Evolutionary conservation across 257 asterid genomes (phyloP), one percentile per base, ranked within the genome.

Genomic region (Mentha longifolia): DNA sequence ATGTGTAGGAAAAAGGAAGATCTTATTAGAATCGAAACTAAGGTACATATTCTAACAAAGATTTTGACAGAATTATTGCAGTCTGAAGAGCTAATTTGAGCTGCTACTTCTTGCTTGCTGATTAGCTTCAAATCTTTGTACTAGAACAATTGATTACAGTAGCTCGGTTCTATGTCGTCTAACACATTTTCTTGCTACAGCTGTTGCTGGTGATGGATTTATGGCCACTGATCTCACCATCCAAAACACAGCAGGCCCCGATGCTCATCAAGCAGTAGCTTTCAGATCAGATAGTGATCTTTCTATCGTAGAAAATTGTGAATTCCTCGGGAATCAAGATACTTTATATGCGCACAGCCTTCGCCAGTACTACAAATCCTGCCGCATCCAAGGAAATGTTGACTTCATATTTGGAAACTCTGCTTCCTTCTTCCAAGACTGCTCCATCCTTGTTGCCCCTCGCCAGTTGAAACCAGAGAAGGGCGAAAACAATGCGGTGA

Each of bases 321-420:
- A 85, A 79, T 82, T 85, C 58, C 10, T 85, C 0, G 86, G 90
- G 35, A 82, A 85, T 39, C 91, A 83, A 73, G 90, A 83, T 83
- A 83, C 88, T 20, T 73, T 83, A 0, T 83, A 80, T 7, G 82
- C 83, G 10, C 87, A 83, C 71, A 67, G 82, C 54, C 60, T 85
- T 7, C 88, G 91, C 3, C 91, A 85, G 57, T 83, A 79, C 66
- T 85, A 85, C 79, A 83, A 75, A 28, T 81, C 90, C 9, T 85
- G 90, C 42, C 83, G 77, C n/a, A 85, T 82, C 56, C 84, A 79
- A 61, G 88, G 88, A 31, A 84, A 84, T 20, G 74, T 84, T 11
- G 89, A 84, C 20, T 84, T 84, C 85, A 81, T 84, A 30, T 84
- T 81, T 11, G 89, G 86, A n/a, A 85, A 82, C 45, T 78, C 87